Evolutionary conservation across 2,329 filamentous ascomycete species (phyloP).

Genomic region (Phaeoacremonium minimum): DNA sequence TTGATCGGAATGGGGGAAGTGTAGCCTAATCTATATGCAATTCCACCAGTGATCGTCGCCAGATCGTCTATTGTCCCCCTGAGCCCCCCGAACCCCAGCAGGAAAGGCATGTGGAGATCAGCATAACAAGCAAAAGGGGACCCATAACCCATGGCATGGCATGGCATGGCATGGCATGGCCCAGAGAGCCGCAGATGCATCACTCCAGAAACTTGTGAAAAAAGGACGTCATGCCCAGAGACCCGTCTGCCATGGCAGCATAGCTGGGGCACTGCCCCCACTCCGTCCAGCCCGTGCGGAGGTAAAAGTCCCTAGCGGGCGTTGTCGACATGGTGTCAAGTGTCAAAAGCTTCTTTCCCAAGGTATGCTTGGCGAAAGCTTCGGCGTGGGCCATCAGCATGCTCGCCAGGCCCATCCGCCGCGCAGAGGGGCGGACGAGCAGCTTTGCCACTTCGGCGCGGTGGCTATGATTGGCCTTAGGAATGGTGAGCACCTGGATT

Average conservation of each 20-base stretch:
- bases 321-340: constrained; percentile 19
- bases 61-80: no score
- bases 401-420: constrained; percentile 14
- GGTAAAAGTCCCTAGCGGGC: constrained; percentile 18
- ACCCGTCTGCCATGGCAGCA: constrained; percentile 14
- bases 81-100: no score
- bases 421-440: constrained; percentile 15
- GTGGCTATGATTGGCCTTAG: constrained; percentile 19
- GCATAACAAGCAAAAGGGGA: no score
- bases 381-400: constrained; percentile 18
- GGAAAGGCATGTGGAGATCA: no score
- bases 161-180: no score
- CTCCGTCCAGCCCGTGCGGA: constrained; percentile 16
- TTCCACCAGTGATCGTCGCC: no score
- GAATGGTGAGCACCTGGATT: constrained; percentile 12
- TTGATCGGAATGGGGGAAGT: no score
- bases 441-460: constrained; percentile 20
- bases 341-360: constrained; percentile 15
- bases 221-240: constrained; percentile 13
- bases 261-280: constrained; percentile 21
- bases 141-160: no score
- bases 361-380: constrained; percentile 8
- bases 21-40: no score
- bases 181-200: constrained; percentile 1
- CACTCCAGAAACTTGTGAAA: constrained; percentile 12